Base-by-base conservation (phyloP, 352 stramenopile species). In the Saprolegnia parasitica region DNA sequence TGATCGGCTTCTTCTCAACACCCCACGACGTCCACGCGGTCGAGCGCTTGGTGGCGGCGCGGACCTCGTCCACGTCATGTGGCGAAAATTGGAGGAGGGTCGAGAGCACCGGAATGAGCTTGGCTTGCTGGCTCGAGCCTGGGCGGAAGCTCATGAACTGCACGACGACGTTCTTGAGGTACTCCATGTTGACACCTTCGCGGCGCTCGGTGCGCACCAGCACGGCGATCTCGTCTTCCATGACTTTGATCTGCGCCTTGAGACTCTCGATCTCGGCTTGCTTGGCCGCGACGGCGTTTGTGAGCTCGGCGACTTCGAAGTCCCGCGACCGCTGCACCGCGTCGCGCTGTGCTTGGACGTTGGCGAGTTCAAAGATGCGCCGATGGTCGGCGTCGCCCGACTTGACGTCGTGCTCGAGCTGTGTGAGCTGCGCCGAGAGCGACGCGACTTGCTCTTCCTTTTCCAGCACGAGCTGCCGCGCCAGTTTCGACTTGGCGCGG, bases 161-260 rank as follows among this genome's bases (percentile, higher is more conserved):
- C 24, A 96, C 84, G 24, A 96, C 86, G 20, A 96, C 86, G 62
- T 96, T 96, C 72, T 96, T 96, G 37, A 96, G 74, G 72, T 96
- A 96, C 64, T 95, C 87, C 86, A 96, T 90, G 72, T 96, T 95
- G 35, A 96, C 86, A 35, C 87, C 87, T 23, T 93, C 87, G 42
- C 88, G 84, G 6, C 86, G 83, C 62, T 95, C 85, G 18, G 81
- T 90, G 66, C 92, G 85, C 73, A 92, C 83, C 67, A 94, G 77
- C 35, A 77, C 81, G 6, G 78, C 84, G 20, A 95, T 74, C 61
- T 94, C 84, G 29, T 90, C 73, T 29, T 87, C 78, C 29, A 42
- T 10, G 23, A 63, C n/a, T 45, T 88, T 76, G 45, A 91, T 70
- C 65, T 86, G 75, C n/a, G 49, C 74, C 16, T 80, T 65, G 0